These are phyloP conservation scores for Xylaria arbuscula DNA, from an alignment of 2,329 filamentous ascomycete species.

Conservation along the genomic window DNA sequence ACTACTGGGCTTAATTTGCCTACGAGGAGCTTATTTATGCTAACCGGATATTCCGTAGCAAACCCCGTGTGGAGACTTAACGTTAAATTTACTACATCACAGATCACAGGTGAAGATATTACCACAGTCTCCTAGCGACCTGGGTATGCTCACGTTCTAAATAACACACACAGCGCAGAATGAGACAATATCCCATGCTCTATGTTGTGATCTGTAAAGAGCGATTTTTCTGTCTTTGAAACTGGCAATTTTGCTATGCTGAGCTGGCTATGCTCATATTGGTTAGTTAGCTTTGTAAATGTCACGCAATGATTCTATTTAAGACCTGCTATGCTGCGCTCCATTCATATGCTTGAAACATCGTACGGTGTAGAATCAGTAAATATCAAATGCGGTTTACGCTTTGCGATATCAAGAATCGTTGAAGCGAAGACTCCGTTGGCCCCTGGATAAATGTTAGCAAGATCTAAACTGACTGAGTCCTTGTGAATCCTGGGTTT, in stretches of 20 bases:
- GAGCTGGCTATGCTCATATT: neutral
- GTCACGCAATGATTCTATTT: neutral
- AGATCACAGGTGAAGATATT: conserved; percentile 10
- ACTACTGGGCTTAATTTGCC: neutral
- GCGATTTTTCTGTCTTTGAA: neutral
- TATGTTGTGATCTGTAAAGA: neutral
- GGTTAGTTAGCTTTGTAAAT: conserved; percentile 2
- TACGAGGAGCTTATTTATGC: neutral
- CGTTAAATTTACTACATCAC: conserved; percentile 1
- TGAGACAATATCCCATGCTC: neutral
- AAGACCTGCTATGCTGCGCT: neutral
- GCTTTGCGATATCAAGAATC: conserved; percentile 85
- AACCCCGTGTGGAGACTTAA: conserved; percentile 9
- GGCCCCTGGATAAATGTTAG: conserved; percentile 67
- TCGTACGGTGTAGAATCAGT: conserved; percentile 71
- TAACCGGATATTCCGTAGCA: neutral
- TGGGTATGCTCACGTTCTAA: neutral
- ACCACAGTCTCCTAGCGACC: neutral
- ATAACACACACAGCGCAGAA: neutral
- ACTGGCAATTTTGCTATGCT: neutral
- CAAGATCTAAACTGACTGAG: conserved; percentile 19
- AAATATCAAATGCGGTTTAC: conserved; percentile 91
- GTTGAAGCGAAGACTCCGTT: conserved; percentile 96
- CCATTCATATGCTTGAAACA: conserved; percentile 44
- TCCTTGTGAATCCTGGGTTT: conserved; percentile 7